Evolutionary conservation across 164 flowering plant species (phyloP).

Genomic region (Chimonanthus salicifolius): DNA sequence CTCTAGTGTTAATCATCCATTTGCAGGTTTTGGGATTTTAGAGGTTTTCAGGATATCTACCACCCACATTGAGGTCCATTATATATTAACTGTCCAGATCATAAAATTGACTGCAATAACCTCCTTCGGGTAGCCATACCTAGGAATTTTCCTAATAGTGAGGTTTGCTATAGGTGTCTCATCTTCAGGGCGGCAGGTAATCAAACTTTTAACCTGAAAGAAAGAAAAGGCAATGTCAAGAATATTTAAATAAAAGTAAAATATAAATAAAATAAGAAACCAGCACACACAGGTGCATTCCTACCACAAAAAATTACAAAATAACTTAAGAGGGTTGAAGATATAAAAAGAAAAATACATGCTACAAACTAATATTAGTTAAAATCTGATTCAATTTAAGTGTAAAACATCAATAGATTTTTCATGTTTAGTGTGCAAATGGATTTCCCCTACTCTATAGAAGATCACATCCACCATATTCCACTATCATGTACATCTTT

Average conservation of each 20-base stretch:
- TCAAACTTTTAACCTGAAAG: slow-evolving; percentile 53
- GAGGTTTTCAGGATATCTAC: too few species aligned
- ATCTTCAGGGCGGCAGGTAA: slow-evolving; percentile 47
- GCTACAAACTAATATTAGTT: not conserved
- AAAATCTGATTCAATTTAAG: not conserved
- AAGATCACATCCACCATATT: too few species aligned
- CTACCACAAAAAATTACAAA: too few species aligned
- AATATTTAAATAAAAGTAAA: not conserved
- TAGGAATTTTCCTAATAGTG: slow-evolving; percentile 52
- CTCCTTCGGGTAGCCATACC: slow-evolving; percentile 20
- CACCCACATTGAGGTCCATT: too few species aligned
- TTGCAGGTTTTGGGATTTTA: not conserved
- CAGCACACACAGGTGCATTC: not conserved
- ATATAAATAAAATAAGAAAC: not conserved
- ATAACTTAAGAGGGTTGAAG: too few species aligned
- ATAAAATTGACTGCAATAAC: too few species aligned
- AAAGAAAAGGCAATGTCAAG: slow-evolving; percentile 3
- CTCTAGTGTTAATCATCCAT: not conserved
- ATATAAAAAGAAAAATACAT: not conserved
- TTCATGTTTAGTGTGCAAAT: not conserved
- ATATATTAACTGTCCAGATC: too few species aligned
- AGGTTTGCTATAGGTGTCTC: slow-evolving; percentile 39
- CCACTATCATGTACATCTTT: too few species aligned
- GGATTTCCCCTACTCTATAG: too few species aligned
- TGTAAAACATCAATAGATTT: not conserved